Evolutionary conservation across 1,284 basidiomycete species (phyloP).

Genomic region (Sanghuangporus weigelae): DNA sequence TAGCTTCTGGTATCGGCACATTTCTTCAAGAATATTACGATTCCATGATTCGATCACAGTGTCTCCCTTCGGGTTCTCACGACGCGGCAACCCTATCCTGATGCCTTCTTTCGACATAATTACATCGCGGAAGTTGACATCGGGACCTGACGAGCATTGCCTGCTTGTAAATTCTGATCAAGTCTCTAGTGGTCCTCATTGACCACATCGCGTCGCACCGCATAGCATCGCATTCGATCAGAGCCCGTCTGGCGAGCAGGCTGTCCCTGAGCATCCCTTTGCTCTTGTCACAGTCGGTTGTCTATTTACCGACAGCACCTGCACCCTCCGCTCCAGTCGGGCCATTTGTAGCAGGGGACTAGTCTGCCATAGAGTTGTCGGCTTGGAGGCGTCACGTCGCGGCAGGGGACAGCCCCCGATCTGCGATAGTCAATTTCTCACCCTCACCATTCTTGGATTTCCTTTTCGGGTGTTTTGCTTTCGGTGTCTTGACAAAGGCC

Average conservation of each 20-base stretch:
- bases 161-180: background rate
- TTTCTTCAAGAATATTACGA: background rate
- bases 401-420: background rate
- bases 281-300: background rate
- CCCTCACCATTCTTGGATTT: background rate
- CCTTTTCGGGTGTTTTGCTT: background rate
- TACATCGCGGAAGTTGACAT: background rate
- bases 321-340: background rate
- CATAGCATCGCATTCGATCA: background rate
- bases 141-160: background rate
- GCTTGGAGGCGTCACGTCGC: slow-evolving; percentile 5
- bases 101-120: background rate
- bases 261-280: background rate
- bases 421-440: background rate
- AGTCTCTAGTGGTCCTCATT: background rate
- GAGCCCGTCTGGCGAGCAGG: background rate
- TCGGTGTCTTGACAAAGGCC: background rate
- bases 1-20: background rate
- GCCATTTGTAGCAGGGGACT: background rate
- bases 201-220: background rate
- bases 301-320: background rate
- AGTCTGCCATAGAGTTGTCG: background rate
- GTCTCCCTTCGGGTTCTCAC: background rate
- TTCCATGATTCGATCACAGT: background rate
- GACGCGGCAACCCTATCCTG: slow-evolving; percentile 2